Evolutionary conservation across 164 flowering plant species (phyloP), one percentile per base, ranked within the genome.

Genomic region (Aristolochia californica): DNA sequence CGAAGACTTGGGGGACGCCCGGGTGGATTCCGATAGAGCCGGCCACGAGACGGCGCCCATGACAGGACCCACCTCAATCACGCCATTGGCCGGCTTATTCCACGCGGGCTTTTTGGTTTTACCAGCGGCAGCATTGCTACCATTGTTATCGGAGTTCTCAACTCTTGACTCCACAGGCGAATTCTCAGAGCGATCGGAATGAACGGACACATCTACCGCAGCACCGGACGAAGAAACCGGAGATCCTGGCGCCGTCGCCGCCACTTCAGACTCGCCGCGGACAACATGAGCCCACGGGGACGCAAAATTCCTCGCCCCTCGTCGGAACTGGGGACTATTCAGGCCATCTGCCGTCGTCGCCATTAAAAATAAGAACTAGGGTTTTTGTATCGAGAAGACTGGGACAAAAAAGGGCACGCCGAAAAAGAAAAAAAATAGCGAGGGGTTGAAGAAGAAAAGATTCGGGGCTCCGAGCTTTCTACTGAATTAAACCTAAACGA

Each of bases 31-130:
- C n/a, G 88, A 79, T 2, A 87, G 70, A 43, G 88, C 82, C 11
- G 95, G 95, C 90, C 95, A 84, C 17, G 82, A 68, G 16, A 27
- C 70, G 9, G 48, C 56, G 25, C 84, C 86, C 43, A 79, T 89
- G 78, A 87, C 66, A 12, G 64, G 68, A 5, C 55, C 44, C 48
- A 34, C 63, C 60, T 76, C 86, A 13, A 68, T 70, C 47, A 57
- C 78, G 23, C 75, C 84, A n/a, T 75, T 77, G 0, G 72, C 43
- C 1, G 80, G 85, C 57, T 72, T 84, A 48, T 78, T 83, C 96
- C 96, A 87, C n/a, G 77, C 96, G 12, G 77, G 80, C 71, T 77
- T 83, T 73, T 78, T 57, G 15, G 50, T 82, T 5, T 62, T 60
- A 50, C 51, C 53, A 61, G 52, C 75, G 14, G 63, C 90, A 72